Percentiles rank a stretch among this genome's conserved stretches.
Evolutionary conservation across 805 yeast species (phyloP).

Genomic region (Cyberlindnera euphorbiiphila): DNA sequence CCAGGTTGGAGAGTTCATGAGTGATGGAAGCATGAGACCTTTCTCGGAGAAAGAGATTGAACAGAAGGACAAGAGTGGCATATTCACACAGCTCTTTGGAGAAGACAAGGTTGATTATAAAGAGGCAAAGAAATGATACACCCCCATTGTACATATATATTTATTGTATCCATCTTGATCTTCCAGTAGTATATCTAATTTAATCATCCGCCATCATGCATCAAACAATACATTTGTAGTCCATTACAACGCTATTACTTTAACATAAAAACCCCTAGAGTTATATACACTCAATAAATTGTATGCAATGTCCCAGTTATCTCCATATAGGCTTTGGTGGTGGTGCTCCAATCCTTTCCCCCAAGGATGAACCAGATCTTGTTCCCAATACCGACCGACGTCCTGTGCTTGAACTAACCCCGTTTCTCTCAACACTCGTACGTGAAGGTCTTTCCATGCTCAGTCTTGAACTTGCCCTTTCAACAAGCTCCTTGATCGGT

Average conservation of each 20-base stretch:
- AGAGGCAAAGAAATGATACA: conserved; percentile 11
- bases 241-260: neutral
- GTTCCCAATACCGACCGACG: conserved; percentile 2
- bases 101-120: conserved; percentile 25
- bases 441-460: conserved; percentile 7
- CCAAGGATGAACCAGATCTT: conserved; percentile 11
- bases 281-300: neutral
- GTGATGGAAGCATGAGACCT: conserved; percentile 23
- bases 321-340: conserved; percentile 18
- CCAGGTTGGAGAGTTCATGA: conserved; percentile 25
- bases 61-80: conserved; percentile 20
- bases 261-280: neutral
- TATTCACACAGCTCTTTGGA: conserved; percentile 22
- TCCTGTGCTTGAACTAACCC: conserved; percentile 6
- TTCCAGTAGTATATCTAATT: too few species aligned
- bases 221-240: neutral
- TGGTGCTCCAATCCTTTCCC: conserved; percentile 12
- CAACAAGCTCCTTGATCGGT: conserved; percentile 24
- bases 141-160: neutral
- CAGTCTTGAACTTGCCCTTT: conserved; percentile 15
- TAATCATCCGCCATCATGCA: neutral
- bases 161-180: too few species aligned
- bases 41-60: conserved; percentile 22
- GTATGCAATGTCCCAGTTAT: neutral
- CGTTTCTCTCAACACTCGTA: conserved; percentile 5